These are phyloP conservation scores for Hypoxylon cercidicola DNA, from an alignment of 495 filamentous ascomycete species.

Conservation along the genomic window DNA sequence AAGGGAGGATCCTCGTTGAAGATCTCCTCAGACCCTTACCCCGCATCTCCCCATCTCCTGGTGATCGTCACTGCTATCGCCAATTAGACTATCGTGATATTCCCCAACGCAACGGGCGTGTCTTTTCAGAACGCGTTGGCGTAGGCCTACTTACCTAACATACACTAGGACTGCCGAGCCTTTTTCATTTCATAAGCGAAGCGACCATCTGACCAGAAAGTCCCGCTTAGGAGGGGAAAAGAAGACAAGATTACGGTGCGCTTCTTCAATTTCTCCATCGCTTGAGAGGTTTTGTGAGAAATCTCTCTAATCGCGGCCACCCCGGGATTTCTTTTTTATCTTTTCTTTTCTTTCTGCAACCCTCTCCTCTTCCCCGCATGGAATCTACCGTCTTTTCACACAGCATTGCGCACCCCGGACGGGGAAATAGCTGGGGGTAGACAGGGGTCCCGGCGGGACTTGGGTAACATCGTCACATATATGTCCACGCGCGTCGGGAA, in stretches of 20 bases:
- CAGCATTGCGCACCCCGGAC: constrained; percentile 20
- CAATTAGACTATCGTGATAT: constrained; percentile 28
- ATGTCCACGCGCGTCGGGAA: constrained; percentile 32
- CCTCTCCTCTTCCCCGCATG: constrained; percentile 34
- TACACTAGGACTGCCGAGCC: constrained; percentile 15
- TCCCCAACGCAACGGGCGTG: constrained; percentile 35
- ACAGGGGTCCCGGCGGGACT: constrained; percentile 33
- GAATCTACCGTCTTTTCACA: constrained; percentile 20
- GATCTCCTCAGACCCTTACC: constrained; percentile 37
- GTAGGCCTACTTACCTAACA: constrained; percentile 31
- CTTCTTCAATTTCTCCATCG: constrained; percentile 12
- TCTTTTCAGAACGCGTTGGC: constrained; percentile 8
- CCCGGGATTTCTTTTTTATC: constrained; percentile 13
- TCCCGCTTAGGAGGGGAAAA: constrained; percentile 4
- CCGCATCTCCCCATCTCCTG: constrained; percentile 38
- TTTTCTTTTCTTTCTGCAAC: too few species aligned
- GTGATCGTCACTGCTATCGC: constrained; percentile 16
- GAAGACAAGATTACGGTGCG: constrained; percentile 1
- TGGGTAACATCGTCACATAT: constrained; percentile 38
- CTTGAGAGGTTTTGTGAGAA: constrained; percentile 1
- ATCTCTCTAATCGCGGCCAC: constrained; percentile 18
- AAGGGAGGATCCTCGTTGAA: constrained; percentile 23
- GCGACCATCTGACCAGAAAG: constrained; percentile 24
- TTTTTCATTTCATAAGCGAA: constrained; percentile 21
- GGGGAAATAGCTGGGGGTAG: constrained; percentile 26